phyloP scores from a whole-genome alignment of 1,139 yeast species.

The Geotrichum candidum region DNA sequence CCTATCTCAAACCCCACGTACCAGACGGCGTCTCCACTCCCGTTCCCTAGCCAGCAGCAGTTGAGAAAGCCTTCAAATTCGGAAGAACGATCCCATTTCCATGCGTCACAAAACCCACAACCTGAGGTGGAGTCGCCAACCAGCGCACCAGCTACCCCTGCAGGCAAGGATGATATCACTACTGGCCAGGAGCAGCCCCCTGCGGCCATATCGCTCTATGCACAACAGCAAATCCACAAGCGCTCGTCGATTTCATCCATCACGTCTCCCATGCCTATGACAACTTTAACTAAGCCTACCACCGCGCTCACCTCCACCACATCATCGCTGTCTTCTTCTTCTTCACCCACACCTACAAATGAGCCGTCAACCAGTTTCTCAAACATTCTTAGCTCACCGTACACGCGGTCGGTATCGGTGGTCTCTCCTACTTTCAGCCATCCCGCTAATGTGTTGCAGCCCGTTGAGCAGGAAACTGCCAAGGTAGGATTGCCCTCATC shows the following conservation, averaged over 20 bases:
- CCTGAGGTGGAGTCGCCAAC: background rate
- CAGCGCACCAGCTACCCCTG: background rate
- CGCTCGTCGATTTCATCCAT: background rate
- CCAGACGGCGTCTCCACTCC: background rate
- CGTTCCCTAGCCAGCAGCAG: background rate
- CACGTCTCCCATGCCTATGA: background rate
- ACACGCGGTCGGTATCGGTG: background rate
- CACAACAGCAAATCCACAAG: background rate
- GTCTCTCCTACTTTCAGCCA: background rate
- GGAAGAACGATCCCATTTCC: background rate
- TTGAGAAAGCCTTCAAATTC: background rate
- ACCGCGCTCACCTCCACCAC: background rate
- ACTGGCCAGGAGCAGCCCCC: background rate
- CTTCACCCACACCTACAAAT: background rate
- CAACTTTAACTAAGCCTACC: background rate
- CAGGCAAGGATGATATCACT: background rate
- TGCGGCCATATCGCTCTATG: background rate
- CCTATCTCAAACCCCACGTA: background rate
- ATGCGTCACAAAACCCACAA: background rate
- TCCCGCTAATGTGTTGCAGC: background rate
- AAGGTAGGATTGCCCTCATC: background rate
- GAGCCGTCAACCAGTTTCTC: background rate
- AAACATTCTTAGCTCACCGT: background rate
- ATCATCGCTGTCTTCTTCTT: background rate
- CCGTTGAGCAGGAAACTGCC: background rate